Evolutionary conservation across 495 filamentous ascomycete species (phyloP).

Genomic region (Aspergillus egyptiacus): DNA sequence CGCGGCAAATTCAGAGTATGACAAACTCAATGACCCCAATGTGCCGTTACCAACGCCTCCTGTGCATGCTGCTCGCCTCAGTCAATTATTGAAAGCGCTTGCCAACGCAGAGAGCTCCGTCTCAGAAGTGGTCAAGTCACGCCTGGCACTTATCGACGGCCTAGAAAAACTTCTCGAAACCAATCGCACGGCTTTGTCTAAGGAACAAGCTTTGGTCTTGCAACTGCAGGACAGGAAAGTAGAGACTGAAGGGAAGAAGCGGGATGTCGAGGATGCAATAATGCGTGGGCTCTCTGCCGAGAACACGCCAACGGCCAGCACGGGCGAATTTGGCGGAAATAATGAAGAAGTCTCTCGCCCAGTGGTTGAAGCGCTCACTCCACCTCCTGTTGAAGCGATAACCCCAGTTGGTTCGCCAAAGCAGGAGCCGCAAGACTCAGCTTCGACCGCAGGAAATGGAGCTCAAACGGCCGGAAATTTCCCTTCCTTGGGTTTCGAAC

Average conservation of each 20-base stretch:
- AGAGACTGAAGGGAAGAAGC: slow-evolving; percentile 68
- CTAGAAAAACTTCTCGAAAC: slow-evolving; percentile 75
- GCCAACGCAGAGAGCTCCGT: slow-evolving; percentile 90
- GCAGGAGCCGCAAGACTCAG: slow-evolving; percentile 21
- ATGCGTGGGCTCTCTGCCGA: slow-evolving; percentile 66
- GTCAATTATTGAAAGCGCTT: slow-evolving; percentile 76
- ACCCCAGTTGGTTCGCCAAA: slow-evolving; percentile 44
- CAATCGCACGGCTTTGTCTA: slow-evolving; percentile 61
- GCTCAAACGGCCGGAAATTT: slow-evolving; percentile 22
- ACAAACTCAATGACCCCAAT: slow-evolving; percentile 67
- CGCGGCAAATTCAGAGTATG: slow-evolving; percentile 71
- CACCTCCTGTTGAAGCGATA: slow-evolving; percentile 54
- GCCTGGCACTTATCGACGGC: slow-evolving; percentile 65
- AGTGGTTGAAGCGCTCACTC: slow-evolving; percentile 77
- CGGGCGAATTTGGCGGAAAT: slow-evolving; percentile 34
- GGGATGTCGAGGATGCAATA: slow-evolving; percentile 83
- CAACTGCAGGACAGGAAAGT: slow-evolving; percentile 55
- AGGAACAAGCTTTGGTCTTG: slow-evolving; percentile 58
- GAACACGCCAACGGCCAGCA: slow-evolving; percentile 32
- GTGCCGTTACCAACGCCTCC: slow-evolving; percentile 65
- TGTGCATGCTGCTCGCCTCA: slow-evolving; percentile 86
- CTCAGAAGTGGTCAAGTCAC: slow-evolving; percentile 82
- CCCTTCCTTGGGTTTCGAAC: slow-evolving; percentile 34
- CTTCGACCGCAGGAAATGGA: slow-evolving; percentile 21
- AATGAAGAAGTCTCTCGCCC: slow-evolving; percentile 57